These are phyloP conservation scores for Xylariaceae sp. DNA, from an alignment of 2,329 filamentous ascomycete genomes.

Conservation along the genomic window DNA sequence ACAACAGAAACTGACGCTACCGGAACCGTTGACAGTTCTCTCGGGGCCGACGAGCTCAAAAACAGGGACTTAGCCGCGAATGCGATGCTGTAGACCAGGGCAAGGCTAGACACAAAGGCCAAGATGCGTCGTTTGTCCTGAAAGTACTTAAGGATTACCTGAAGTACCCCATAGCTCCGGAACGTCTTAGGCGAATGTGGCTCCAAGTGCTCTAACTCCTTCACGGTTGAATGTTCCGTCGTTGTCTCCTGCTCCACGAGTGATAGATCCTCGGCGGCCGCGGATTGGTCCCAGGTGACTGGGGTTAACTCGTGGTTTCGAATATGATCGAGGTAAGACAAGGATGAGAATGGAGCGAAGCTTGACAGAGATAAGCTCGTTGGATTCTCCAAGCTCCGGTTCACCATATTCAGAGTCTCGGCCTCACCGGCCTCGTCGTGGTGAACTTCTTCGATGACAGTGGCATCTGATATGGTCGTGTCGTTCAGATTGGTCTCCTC, in stretches of 20 bases:
- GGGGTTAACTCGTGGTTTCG: constrained; percentile 14
- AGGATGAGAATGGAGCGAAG: constrained; percentile 28
- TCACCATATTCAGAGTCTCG: constrained; percentile 34
- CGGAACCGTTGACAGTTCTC: constrained; percentile 41
- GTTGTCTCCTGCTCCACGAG: constrained; percentile 2
- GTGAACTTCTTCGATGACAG: constrained; percentile 29
- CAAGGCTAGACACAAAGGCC: constrained; percentile 28
- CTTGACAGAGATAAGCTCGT: constrained; percentile 41
- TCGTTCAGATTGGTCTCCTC: constrained; percentile 36
- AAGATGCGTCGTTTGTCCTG: constrained; percentile 29
- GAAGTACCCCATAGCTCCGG: not conserved
- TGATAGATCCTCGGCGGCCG: not conserved
- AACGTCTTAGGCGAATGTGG: not conserved
- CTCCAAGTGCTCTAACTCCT: constrained; percentile 1
- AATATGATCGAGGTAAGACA: constrained; percentile 20
- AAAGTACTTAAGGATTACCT: constrained; percentile 14
- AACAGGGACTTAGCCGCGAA: constrained; percentile 32
- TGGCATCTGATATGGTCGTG: constrained; percentile 24
- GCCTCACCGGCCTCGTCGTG: constrained; percentile 36
- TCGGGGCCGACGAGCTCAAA: constrained; percentile 28
- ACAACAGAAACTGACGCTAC: constrained; percentile 41
- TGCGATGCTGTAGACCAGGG: constrained; percentile 31
- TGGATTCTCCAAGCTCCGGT: constrained; percentile 43
- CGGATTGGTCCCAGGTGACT: constrained; percentile 8
- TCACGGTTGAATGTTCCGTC: not conserved